phyloP scores from a whole-genome alignment of 495 filamentous ascomycete species.

The Echria macrotheca region DNA sequence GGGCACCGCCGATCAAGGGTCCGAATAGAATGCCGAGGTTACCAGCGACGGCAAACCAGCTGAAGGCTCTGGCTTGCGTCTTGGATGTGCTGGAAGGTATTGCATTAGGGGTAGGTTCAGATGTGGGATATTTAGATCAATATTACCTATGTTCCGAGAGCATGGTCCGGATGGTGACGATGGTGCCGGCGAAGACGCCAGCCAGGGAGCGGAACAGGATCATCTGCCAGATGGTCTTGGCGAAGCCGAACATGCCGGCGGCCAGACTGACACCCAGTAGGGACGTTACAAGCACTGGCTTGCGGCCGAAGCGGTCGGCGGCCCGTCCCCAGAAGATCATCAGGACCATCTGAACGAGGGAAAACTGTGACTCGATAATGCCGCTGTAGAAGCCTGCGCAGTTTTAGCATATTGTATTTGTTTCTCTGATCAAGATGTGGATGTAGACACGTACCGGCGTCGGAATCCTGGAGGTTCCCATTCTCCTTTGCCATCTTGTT shows the following conservation, averaged over 20 bases:
- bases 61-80: constrained; percentile 65
- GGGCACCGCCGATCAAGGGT: constrained; percentile 56
- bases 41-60: constrained; percentile 63
- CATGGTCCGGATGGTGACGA: constrained; percentile 67
- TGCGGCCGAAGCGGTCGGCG: constrained; percentile 61
- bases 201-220: constrained; percentile 58
- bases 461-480: constrained; percentile 47
- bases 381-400: constrained; percentile 72
- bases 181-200: constrained; percentile 62
- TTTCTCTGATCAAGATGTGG: too few relatives aligned
- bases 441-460: too few relatives aligned
- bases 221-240: constrained; percentile 59
- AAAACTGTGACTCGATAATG: constrained; percentile 68
- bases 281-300: constrained; percentile 60
- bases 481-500: constrained; percentile 62
- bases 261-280: constrained; percentile 52
- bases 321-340: constrained; percentile 56
- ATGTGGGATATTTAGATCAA: too few relatives aligned
- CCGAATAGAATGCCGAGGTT: constrained; percentile 68
- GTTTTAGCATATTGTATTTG: too few relatives aligned
- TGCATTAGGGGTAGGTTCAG: too few relatives aligned
- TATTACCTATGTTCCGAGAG: constrained; percentile 66
- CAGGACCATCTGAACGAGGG: constrained; percentile 56
- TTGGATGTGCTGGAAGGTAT: constrained; percentile 52
- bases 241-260: constrained; percentile 58